Base-by-base conservation (phyloP, 1,284 basidiomycete genomes). In the Gomphus sp. region DNA sequence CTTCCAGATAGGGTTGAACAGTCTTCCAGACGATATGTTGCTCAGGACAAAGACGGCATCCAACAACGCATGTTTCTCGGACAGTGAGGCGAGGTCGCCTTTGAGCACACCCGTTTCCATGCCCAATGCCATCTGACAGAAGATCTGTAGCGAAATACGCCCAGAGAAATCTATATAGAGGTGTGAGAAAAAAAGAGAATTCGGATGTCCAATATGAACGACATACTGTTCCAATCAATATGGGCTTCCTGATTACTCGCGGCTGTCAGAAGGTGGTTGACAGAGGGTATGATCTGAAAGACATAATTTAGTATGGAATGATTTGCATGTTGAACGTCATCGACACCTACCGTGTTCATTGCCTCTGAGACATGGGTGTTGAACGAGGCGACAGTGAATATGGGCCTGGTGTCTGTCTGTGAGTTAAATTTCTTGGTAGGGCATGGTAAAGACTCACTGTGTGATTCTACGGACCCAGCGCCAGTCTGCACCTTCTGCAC, bases 401-500 rank as follows among this genome's bases (percentile, higher is more conserved):
- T 53, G 11, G 52, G 52, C 18, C 52, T 53, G 22, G 16, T 41
- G 16, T 14, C 6, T 53, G 18, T 53, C 1, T n/a, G n/a, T n/a
- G n/a, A 53, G 52, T 12, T 4, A 9, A 43, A 37, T 4, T 18
- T n/a, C 36, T 53, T 7, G 14, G 37, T 7, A 34, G 31, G 28
- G n/a, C 22, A 12, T n/a, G 3, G 39, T 6, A 31, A 43, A 8
- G 10, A 52, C 59, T 60, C 36, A 66, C 65, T 53, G 52, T 11
- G 25, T 54, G 43, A n/a, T 36, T 51, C 60, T 63, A 18, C 67
- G 53, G 18, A 59, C 43, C 12, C 51, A 37, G 8, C 62, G 56
- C 67, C 67, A 68, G 33, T 61, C 52, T 3, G 60, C 39, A 4
- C 67, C 67, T 52, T 67, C 67, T 9, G 62, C 52, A 3, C 57